These are phyloP conservation scores for Naganishia randhawae DNA, from an alignment of 768 basidiomycete genomes.

Conservation along the genomic window DNA sequence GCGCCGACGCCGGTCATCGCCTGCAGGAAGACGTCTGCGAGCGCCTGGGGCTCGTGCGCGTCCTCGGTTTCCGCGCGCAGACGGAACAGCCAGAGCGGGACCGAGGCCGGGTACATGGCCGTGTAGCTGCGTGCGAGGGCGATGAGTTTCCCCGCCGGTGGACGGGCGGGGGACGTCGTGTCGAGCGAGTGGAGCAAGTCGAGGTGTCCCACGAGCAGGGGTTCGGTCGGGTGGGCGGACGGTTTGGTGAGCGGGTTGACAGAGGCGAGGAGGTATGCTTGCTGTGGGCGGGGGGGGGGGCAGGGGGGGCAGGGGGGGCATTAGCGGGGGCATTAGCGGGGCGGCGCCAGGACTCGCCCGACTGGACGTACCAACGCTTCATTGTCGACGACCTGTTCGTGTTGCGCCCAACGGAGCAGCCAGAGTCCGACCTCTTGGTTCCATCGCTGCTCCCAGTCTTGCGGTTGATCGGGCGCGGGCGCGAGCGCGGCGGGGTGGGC, in stretches of 20 bases:
- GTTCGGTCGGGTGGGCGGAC: conserved; percentile 34
- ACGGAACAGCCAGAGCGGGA: conserved; percentile 61
- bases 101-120: conserved; percentile 45
- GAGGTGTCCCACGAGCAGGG: conserved; percentile 38
- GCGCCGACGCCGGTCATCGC: conserved; percentile 13
- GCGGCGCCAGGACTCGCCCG: too few relatives aligned
- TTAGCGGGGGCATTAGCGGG: too few relatives aligned
- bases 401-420: conserved; percentile 55
- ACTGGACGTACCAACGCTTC: conserved; percentile 48
- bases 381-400: conserved; percentile 43
- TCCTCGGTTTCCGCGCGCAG: conserved; percentile 53
- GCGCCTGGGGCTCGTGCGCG: not conserved
- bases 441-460: conserved; percentile 32
- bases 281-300: conserved; percentile 51
- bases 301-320: not conserved
- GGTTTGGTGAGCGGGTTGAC: conserved; percentile 41
- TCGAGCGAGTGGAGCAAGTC: conserved; percentile 34
- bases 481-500: conserved; percentile 52
- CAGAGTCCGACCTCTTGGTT: conserved; percentile 54
- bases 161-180: conserved; percentile 54
- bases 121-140: conserved; percentile 49
- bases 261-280: conserved; percentile 55
- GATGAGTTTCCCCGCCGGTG: conserved; percentile 58
- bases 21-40: not conserved
- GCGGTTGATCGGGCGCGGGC: conserved; percentile 53